Conservation (phyloP, 129 eudicot species). For the Heracleum sosnowskyi region DNA sequence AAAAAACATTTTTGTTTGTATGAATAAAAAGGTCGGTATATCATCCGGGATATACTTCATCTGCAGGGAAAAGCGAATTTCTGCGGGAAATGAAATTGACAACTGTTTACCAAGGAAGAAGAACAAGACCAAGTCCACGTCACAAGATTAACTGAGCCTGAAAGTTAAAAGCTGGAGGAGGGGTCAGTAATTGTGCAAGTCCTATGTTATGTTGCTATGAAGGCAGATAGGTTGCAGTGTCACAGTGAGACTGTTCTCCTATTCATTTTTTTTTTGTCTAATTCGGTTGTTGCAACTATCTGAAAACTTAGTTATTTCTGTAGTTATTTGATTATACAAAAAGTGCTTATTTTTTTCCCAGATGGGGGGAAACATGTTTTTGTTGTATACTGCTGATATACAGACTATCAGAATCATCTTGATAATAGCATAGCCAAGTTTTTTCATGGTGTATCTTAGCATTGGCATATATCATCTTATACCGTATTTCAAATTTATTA, state of each 20-base stretch:
- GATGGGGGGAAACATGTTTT: neutral
- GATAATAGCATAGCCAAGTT: neutral
- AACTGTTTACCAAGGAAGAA: constrained; percentile 51
- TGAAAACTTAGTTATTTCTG: neutral
- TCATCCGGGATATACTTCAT: neutral
- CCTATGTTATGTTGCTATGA: neutral
- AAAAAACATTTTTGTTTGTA: neutral
- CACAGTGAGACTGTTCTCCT: neutral
- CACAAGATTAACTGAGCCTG: constrained; percentile 3
- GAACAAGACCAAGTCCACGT: constrained; percentile 41
- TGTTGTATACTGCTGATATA: neutral
- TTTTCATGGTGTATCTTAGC: neutral
- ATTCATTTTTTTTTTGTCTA: neutral
- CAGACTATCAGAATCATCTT: neutral
- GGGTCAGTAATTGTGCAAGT: neutral
- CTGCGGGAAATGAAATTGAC: constrained; percentile 56
- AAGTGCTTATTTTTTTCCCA: neutral
- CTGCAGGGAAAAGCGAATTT: constrained; percentile 72
- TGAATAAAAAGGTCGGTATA: neutral
- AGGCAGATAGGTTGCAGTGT: neutral
- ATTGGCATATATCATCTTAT: no score
- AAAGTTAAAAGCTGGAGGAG: neutral
- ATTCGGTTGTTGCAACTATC: neutral
- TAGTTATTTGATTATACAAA: no score
- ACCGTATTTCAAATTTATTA: no score